Percentiles rank a stretch among this genome's conserved stretches.
Conservation (phyloP, 1,139 yeast species). For the Wickerhamomyces sp. region DNA sequence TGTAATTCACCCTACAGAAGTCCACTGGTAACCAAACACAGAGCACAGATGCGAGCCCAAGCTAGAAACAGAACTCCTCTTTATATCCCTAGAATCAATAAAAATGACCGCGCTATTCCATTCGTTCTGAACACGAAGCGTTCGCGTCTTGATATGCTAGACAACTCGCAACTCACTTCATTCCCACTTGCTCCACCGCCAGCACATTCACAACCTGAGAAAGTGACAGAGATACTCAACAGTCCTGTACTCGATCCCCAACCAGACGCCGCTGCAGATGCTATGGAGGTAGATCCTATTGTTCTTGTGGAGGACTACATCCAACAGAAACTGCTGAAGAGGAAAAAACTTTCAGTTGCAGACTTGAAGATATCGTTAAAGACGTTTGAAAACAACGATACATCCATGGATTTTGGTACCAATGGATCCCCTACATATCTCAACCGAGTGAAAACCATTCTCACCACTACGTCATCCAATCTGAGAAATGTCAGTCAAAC, state of each 20-base stretch:
- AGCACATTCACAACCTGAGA: conserved; percentile 10
- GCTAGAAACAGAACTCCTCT: too few relatives aligned
- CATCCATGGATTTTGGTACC: neutral
- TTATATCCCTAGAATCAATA: neutral
- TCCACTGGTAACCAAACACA: too few relatives aligned
- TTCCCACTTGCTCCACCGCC: conserved; percentile 60
- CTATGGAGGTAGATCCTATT: conserved; percentile 38
- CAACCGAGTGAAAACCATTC: neutral
- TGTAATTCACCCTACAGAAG: too few relatives aligned
- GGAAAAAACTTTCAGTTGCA: conserved; percentile 23
- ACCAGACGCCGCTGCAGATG: conserved; percentile 8
- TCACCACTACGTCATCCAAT: neutral
- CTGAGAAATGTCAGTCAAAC: neutral
- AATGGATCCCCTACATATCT: neutral
- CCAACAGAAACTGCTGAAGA: conserved; percentile 11
- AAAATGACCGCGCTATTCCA: neutral
- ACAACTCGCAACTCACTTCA: conserved; percentile 57
- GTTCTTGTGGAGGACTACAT: conserved; percentile 49
- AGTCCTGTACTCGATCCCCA: conserved; percentile 20
- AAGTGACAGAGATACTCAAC: conserved; percentile 22
- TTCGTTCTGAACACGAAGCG: conserved; percentile 22
- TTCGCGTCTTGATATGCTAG: conserved; percentile 59
- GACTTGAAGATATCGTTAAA: conserved; percentile 23
- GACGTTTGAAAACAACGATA: neutral
- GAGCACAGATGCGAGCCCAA: too few relatives aligned